Evolutionary conservation across 805 yeast genomes (phyloP).

Genomic region (Zygoascus biomembranicola): DNA sequence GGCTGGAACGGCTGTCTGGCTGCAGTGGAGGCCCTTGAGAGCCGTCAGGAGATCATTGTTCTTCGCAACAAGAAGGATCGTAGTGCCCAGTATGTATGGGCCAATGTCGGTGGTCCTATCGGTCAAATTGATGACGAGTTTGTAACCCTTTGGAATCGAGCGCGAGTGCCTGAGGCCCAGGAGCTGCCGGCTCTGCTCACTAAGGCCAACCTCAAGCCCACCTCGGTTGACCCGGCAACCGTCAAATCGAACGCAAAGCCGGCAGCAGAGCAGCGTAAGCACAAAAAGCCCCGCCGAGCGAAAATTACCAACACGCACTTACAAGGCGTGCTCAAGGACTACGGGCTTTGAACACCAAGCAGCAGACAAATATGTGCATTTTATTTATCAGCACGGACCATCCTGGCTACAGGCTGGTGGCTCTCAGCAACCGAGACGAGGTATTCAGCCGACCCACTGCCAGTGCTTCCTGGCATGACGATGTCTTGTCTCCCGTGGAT

Average conservation of each 20-base stretch:
- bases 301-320: conserved; percentile 94
- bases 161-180: conserved; percentile 72
- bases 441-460: conserved; percentile 65
- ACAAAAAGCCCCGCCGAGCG: conserved; percentile 81
- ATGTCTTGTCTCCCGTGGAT: conserved; percentile 63
- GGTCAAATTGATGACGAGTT: conserved; percentile 73
- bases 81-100: conserved; percentile 81
- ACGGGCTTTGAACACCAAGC: conserved; percentile 23
- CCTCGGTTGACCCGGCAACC: conserved; percentile 96
- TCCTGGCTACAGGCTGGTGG: conserved; percentile 56
- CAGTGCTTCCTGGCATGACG: conserved; percentile 39
- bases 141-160: conserved; percentile 68
- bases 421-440: conserved; percentile 85
- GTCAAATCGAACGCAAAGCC: conserved; percentile 55
- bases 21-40: conserved; percentile 71
- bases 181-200: conserved; percentile 72
- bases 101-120: conserved; percentile 69
- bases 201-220: conserved; percentile 87
- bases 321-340: conserved; percentile 92
- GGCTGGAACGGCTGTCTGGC: conserved; percentile 92
- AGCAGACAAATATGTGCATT: conserved; percentile 59
- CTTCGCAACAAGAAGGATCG: conserved; percentile 81
- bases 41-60: conserved; percentile 68
- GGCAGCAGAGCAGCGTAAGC: conserved; percentile 50
- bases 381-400: conserved; percentile 58